Base-by-base conservation (phyloP, 2,329 filamentous ascomycete species). In the Elsinoe ampelina region DNA sequence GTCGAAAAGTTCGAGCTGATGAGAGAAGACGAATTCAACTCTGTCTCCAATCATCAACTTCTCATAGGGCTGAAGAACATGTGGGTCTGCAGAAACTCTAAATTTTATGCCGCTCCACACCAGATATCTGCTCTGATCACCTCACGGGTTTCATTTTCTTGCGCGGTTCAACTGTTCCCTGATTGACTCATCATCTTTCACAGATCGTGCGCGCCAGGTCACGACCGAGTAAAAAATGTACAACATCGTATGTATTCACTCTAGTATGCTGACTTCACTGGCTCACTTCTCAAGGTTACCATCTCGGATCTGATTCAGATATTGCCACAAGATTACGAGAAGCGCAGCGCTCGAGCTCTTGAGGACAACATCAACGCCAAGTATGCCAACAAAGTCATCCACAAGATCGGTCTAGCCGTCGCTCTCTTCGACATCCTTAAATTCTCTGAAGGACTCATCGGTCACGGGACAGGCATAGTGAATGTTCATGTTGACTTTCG, bases 301-400 rank as follows among this genome's bases (percentile, higher is more conserved):
- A 84, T 98, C 65, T 86, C 90, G 64, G 93, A 98, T 76, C 80
- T 98, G 64, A 89, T 98, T 63, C 89, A 95, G 73, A 95, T 98
- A 73, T 80, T 82, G 32, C 93, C 93, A 1, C 82, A 89, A 66
- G 88, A 96, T 68, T 95, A 97, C 68, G 80, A 84, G 60, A 93
- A 93, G 71, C 79, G 83, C 59, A 95, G 88, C 67, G 80, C 83
- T 32, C 81, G 90, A 61, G 89, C 90, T 1, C 89, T 98, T 61
- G 90, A 96, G 72, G 91, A 98, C 74, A 93, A 93, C 66, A 93
- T 98, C 74, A 97, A 98, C 70, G 80, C 84, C 61, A 98, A 98
- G 73, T 98, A 96, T 72, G 84, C 92, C 59, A 96, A 98, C 74
- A 93, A 92, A 73, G 87, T 90, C 19, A 89, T 98, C 60, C 92